A percentile compares a stretch with the other conserved stretches of the same genome.
Evolutionary conservation across 2,329 filamentous ascomycete genomes (phyloP).

Genomic region (Aspergillus tubingensis): DNA sequence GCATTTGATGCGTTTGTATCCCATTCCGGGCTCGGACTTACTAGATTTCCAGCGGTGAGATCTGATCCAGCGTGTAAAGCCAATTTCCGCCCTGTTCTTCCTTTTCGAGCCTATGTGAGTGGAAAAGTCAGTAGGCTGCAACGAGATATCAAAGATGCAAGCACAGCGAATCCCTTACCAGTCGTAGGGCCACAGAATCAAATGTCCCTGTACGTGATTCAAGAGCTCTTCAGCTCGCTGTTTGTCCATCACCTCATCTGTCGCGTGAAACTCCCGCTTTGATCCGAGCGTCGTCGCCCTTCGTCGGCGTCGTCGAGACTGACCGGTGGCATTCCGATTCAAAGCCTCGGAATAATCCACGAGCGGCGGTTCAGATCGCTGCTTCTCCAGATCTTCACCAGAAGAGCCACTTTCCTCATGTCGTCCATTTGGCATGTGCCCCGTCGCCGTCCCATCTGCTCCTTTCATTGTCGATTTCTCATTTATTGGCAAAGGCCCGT

Average conservation of each 20-base stretch:
- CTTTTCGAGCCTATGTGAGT: conserved; percentile 64
- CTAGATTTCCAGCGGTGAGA: conserved; percentile 96
- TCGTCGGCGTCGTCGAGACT: conserved; percentile 42
- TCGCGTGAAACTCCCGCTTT: conserved; percentile 51
- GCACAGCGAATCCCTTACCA: conserved; percentile 58
- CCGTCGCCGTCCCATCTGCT: conserved; percentile 29
- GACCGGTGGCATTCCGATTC: conserved; percentile 40
- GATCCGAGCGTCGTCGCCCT: conserved; percentile 50
- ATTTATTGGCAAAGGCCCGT: conserved; percentile 35
- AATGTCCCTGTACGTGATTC: conserved; percentile 77
- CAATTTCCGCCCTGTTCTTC: conserved; percentile 94
- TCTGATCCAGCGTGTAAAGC: conserved; percentile 94
- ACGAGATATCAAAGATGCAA: background rate
- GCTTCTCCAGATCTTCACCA: conserved; percentile 36
- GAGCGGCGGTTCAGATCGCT: conserved; percentile 31
- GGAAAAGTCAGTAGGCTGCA: conserved; percentile 14
- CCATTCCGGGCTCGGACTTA: conserved; percentile 28
- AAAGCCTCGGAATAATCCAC: conserved; percentile 45
- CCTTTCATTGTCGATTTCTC: conserved; percentile 48
- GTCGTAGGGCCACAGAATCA: conserved; percentile 93
- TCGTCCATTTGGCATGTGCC: conserved; percentile 26
- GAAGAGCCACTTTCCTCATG: conserved; percentile 27
- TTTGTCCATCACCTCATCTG: conserved; percentile 74
- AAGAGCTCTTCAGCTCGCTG: conserved; percentile 80
- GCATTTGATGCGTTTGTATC: background rate